Evolutionary conservation across 148 eudicot species (phyloP).

Genomic region (Tetragonia tetragonoides): DNA sequence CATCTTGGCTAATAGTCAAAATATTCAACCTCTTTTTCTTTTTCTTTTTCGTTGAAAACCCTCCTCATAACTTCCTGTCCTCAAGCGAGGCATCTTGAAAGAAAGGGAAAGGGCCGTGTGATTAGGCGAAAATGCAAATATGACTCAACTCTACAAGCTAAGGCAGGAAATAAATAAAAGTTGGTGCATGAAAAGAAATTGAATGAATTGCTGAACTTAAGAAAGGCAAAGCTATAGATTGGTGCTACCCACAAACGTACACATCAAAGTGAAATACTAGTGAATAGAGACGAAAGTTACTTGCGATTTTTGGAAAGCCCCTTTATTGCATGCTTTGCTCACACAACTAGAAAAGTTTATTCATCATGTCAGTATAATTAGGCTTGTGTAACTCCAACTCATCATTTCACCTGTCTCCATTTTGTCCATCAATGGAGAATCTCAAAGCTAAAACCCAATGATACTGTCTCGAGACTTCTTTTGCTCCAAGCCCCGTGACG

Average conservation of each 20-base stretch:
- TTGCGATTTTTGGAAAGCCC: slow-evolving; percentile 8
- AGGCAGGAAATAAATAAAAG: not conserved
- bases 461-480: slow-evolving; percentile 2
- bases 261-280: slow-evolving; percentile 15
- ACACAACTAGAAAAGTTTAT: not conserved
- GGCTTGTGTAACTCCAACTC: not conserved
- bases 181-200: not conserved
- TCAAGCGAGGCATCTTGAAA: not conserved
- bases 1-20: no score
- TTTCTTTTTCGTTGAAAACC: not conserved
- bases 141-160: slow-evolving; percentile 1
- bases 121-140: not conserved
- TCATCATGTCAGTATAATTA: slow-evolving; percentile 13
- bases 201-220: not conserved
- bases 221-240: not conserved
- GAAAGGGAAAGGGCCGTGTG: not conserved
- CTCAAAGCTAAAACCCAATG: not conserved
- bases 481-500: not conserved
- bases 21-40: no score
- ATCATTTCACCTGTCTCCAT: not conserved
- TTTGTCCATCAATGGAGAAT: not conserved
- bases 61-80: not conserved
- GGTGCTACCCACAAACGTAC: slow-evolving; percentile 21
- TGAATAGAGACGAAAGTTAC: not conserved
- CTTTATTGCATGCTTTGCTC: slow-evolving; percentile 21